phyloP scores from a whole-genome alignment of 75 land plant species.

The Pinus albicaulis region DNA sequence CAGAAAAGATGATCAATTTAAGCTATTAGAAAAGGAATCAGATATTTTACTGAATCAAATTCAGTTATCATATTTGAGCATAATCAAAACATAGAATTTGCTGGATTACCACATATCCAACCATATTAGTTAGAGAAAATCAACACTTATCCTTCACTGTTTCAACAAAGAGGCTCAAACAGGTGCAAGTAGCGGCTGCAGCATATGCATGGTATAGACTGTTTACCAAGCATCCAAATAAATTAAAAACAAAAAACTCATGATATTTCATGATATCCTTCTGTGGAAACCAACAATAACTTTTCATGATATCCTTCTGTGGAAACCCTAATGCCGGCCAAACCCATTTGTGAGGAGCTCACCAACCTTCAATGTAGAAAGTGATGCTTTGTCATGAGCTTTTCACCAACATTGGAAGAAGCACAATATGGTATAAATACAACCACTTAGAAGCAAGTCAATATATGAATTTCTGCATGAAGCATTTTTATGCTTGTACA shows the following conservation, averaged over 20 bases:
- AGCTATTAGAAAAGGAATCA: not conserved
- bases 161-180: not conserved
- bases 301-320: not conserved
- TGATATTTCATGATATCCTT: not conserved
- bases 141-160: not conserved
- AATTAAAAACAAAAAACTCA: not conserved
- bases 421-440: not conserved
- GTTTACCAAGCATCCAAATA: not conserved
- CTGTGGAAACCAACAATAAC: too few relatives aligned
- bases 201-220: too few relatives aligned
- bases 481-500: not conserved
- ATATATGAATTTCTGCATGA: not conserved
- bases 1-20: not conserved
- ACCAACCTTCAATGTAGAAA: not conserved
- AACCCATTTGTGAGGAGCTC: not conserved
- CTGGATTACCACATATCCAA: not conserved
- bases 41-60: not conserved
- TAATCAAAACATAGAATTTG: slow-evolving; percentile 5
- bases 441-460: not conserved
- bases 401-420: not conserved
- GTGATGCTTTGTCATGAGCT: not conserved
- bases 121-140: not conserved
- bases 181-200: not conserved
- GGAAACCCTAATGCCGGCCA: too few relatives aligned
- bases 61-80: not conserved